phyloP scores from a whole-genome alignment of 1,139 yeast species.

The Yueomyces sp. region DNA sequence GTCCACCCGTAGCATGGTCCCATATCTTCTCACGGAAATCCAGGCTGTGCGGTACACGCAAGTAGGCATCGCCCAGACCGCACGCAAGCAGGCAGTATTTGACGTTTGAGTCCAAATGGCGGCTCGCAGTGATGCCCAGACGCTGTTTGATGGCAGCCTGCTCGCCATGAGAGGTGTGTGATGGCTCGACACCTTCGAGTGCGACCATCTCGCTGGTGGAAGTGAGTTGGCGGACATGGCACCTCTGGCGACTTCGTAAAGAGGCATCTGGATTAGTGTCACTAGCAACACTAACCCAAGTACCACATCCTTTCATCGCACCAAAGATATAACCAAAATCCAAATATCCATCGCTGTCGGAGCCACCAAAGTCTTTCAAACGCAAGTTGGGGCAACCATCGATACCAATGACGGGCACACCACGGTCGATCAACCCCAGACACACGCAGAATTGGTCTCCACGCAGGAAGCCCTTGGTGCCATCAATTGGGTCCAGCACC shows the following conservation, averaged over 20 bases:
- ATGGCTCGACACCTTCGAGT: slow-evolving; percentile 87
- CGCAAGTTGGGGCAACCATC: slow-evolving; percentile 88
- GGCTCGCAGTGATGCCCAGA: slow-evolving; percentile 42
- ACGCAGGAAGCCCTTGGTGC: slow-evolving; percentile 90
- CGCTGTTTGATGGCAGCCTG: slow-evolving; percentile 60
- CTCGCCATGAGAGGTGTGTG: slow-evolving; percentile 87
- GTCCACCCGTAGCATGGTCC: slow-evolving; percentile 97
- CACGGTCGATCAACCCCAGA: slow-evolving; percentile 75
- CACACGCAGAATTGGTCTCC: slow-evolving; percentile 98
- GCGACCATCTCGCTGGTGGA: slow-evolving; percentile 41
- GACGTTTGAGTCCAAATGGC: slow-evolving; percentile 88
- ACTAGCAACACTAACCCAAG: slow-evolving; percentile 41
- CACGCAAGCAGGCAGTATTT: slow-evolving; percentile 84
- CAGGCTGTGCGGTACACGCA: slow-evolving; percentile 70
- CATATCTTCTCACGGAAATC: slow-evolving; percentile 78
- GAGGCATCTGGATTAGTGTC: slow-evolving; percentile 23
- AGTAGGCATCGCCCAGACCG: slow-evolving; percentile 86
- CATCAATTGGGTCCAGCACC: slow-evolving; percentile 98
- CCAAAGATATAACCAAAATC: slow-evolving; percentile 36
- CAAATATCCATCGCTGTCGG: slow-evolving; percentile 16
- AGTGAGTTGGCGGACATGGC: slow-evolving; percentile 19
- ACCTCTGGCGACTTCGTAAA: no score
- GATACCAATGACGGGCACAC: slow-evolving; percentile 76
- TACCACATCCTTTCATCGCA: slow-evolving; percentile 65
- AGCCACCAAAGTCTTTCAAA: slow-evolving; percentile 12